Percentiles rank a stretch among this genome's conserved stretches.
These are phyloP conservation scores for Phytophthora hibernalis DNA, from an alignment of 352 stramenopile species.

Conservation along the genomic window DNA sequence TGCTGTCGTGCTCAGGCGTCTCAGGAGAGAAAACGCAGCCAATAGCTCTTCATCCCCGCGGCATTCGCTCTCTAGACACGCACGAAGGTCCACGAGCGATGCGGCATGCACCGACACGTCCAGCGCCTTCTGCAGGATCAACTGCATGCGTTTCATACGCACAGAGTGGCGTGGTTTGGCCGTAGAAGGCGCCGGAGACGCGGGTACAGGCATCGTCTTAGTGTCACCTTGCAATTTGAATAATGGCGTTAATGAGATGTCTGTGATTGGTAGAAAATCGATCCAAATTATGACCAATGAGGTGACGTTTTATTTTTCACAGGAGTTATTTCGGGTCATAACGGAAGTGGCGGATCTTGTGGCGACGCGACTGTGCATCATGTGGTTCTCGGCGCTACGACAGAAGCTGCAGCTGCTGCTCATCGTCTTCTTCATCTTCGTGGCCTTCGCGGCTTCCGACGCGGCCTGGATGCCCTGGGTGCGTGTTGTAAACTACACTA, in stretches of 20 bases:
- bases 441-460: constrained; percentile 77
- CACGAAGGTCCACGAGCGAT: constrained; percentile 53
- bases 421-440: constrained; percentile 85
- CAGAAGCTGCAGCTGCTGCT: constrained; percentile 84
- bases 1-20: constrained; percentile 31
- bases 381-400: constrained; percentile 81
- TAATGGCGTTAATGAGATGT: not conserved
- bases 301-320: constrained; percentile 2
- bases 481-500: constrained; percentile 20
- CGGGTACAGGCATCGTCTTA: constrained; percentile 10
- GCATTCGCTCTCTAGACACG: constrained; percentile 61
- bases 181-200: constrained; percentile 25
- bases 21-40: constrained; percentile 51
- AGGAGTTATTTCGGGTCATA: not conserved
- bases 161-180: constrained; percentile 29
- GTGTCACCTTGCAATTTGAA: constrained; percentile 16
- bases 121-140: constrained; percentile 73
- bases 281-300: constrained; percentile 16
- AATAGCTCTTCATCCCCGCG: constrained; percentile 58
- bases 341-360: constrained; percentile 29
- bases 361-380: constrained; percentile 29
- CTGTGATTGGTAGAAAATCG: not conserved
- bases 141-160: constrained; percentile 64
- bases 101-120: constrained; percentile 63
- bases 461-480: constrained; percentile 87